These are phyloP conservation scores for Plectosphaerella sp. DNA, from an alignment of 2,329 filamentous ascomycete genomes.

Conservation along the genomic window DNA sequence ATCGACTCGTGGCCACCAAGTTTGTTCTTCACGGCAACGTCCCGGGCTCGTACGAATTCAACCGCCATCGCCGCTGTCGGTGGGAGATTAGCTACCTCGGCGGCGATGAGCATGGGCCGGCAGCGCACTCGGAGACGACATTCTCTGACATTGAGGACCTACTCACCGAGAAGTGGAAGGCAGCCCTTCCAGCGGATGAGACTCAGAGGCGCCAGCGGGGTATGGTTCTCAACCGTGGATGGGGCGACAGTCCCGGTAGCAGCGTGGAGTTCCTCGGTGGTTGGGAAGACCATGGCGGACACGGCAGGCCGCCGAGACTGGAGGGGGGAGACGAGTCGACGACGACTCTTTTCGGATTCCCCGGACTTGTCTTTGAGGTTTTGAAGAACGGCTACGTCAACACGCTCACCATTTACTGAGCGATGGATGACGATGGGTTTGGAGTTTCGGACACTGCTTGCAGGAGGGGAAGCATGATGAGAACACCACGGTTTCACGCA, in stretches of 20 bases:
- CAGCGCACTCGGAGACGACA: constrained; percentile 66
- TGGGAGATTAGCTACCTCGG: constrained; percentile 70
- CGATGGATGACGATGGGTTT: background rate
- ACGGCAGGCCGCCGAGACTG: constrained; percentile 43
- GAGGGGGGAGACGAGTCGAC: constrained; percentile 55
- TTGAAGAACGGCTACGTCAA: constrained; percentile 88
- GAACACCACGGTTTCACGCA: no score
- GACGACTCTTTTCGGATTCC: constrained; percentile 89
- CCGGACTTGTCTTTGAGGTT: constrained; percentile 92
- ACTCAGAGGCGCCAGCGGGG: constrained; percentile 52
- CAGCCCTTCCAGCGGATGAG: constrained; percentile 23
- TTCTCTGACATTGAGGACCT: constrained; percentile 69
- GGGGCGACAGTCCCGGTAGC: constrained; percentile 87
- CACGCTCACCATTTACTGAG: constrained; percentile 79
- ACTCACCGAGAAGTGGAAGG: constrained; percentile 65
- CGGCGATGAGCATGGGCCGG: constrained; percentile 19
- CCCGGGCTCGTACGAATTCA: constrained; percentile 94
- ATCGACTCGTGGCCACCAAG: constrained; percentile 81
- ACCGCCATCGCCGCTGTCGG: constrained; percentile 82
- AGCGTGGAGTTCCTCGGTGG: constrained; percentile 81
- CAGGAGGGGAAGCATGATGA: no score
- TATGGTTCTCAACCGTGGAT: constrained; percentile 90
- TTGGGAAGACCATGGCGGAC: constrained; percentile 70
- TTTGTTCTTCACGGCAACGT: constrained; percentile 93
- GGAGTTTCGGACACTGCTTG: no score